A percentile compares a stretch with the other conserved stretches of the same genome.
Evolutionary conservation across 2,329 filamentous ascomycete genomes (phyloP).

Genomic region (Thielaviopsis ethacetica): DNA sequence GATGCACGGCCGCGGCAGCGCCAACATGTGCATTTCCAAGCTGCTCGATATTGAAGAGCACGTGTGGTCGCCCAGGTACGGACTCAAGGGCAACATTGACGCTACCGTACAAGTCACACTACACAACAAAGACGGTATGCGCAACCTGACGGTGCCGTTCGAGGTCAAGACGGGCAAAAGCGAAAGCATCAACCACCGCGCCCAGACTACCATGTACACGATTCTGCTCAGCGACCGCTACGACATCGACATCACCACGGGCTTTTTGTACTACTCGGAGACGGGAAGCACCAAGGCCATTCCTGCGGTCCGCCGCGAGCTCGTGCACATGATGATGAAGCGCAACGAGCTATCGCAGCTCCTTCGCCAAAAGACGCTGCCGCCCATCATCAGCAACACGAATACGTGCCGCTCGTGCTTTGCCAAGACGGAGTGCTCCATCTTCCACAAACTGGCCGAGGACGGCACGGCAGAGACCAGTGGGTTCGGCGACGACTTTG

Average conservation of each 20-base stretch:
- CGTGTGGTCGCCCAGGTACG: conserved; percentile 95
- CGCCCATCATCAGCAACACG: conserved; percentile 69
- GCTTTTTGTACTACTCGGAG: conserved; percentile 90
- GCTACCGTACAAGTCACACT: conserved; percentile 84
- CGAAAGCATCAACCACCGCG: conserved; percentile 66
- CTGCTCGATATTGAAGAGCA: conserved; percentile 94
- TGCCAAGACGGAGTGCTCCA: conserved; percentile 77
- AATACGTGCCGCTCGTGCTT: conserved; percentile 78
- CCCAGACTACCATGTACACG: conserved; percentile 90
- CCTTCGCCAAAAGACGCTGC: conserved; percentile 67
- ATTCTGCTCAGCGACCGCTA: conserved; percentile 86
- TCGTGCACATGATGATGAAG: conserved; percentile 93
- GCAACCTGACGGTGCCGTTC: conserved; percentile 72
- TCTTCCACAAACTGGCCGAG: conserved; percentile 84
- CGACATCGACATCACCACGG: conserved; percentile 78
- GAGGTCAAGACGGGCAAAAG: conserved; percentile 91
- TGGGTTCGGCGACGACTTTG: conserved; percentile 66
- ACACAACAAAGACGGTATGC: conserved; percentile 47
- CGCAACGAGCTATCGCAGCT: conserved; percentile 79
- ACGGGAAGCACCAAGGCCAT: conserved; percentile 74
- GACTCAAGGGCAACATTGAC: conserved; percentile 93
- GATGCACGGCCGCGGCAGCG: conserved; percentile 51
- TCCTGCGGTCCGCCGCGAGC: conserved; percentile 68
- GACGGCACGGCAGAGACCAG: conserved; percentile 67
- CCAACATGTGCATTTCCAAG: conserved; percentile 77